Conservation (phyloP, 1,284 basidiomycete species). For the Heterobasidion irregulare region DNA sequence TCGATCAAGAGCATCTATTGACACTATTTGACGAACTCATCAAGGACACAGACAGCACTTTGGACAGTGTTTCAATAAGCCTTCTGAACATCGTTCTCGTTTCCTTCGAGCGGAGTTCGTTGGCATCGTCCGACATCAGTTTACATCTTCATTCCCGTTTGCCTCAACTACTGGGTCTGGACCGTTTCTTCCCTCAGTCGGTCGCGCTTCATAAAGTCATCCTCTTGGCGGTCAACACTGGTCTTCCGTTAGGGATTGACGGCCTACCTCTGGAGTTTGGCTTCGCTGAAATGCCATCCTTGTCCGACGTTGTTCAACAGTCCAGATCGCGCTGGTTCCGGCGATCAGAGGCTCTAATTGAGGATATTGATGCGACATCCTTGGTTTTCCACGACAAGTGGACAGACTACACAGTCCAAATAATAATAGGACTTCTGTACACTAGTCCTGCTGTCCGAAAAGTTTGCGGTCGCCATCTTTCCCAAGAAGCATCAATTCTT, state of each 20-base stretch:
- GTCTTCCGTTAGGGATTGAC: conserved; percentile 34
- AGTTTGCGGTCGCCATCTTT: conserved; percentile 22
- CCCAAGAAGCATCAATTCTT: conserved; percentile 10
- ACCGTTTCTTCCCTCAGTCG: conserved; percentile 25
- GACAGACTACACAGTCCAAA: conserved; percentile 30
- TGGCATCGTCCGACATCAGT: conserved; percentile 1
- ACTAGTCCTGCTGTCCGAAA: conserved; percentile 14
- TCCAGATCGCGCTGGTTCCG: conserved; percentile 14
- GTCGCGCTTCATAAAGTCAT: conserved; percentile 38
- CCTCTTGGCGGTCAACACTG: conserved; percentile 28
- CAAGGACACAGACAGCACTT: conserved; percentile 18
- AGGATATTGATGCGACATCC: conserved; percentile 17
- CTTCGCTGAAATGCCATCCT: conserved; percentile 5
- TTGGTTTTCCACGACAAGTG: conserved; percentile 31
- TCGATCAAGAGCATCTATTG: conserved; percentile 22
- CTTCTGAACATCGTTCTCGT: conserved; percentile 12
- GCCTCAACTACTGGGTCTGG: conserved; percentile 14
- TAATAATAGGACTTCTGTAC: conserved; percentile 36
- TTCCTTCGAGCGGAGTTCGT: conserved; percentile 7
- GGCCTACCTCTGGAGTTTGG: conserved; percentile 17
- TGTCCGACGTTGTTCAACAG: conserved; percentile 8
- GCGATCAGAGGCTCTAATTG: conserved; percentile 16
- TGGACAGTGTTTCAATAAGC: neutral
- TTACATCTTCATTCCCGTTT: conserved; percentile 11
- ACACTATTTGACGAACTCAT: conserved; percentile 24